Evolutionary conservation across 192 early-diverging fungal genomes (phyloP), one percentile per base, ranked within the genome.

Genomic region (Podila epicladia): DNA sequence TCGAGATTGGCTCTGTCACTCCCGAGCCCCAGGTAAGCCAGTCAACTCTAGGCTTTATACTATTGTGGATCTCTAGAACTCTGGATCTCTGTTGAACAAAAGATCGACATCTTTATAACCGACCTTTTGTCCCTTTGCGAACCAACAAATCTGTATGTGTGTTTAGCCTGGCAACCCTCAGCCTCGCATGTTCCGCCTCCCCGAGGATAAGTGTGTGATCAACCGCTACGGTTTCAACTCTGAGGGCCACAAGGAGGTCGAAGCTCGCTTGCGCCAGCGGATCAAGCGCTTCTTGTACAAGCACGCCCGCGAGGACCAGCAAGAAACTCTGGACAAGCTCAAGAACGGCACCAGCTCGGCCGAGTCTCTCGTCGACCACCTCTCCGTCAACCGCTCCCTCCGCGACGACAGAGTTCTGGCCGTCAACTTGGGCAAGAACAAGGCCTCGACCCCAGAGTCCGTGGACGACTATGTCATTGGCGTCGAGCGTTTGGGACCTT

Each of bases 151-250:
- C 24, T 4, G 17, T 0, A 22, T 38, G 19, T 6, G 53, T 35
- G n/a, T 48, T 11, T 68, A 93, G 92, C 88, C 88, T 8, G 96
- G 96, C 28, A 97, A 97, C 87, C 89, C 95, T 22, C 71, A 86
- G 73, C 93, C 95, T 71, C 89, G 95, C 59, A 87, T 97, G 83
- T 97, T 97, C 88, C 90, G 95, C 11, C 83, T 96, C 7, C 83
- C 87, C 6, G 83, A 89, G 32, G 93, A 93, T 70, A 82, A 82
- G 19, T 92, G 95, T 24, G 89, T 94, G 38, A 94, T 97, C 70
- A 97, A 97, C 86, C 91, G 96, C 41, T 96, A 96, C 79, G 95
- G 96, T 9, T 90, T 97, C 86, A 95, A 95, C 84, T 94, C 92
- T 64, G 93, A 92, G 37, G 96, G 96, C 19, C 90, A 91, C 68